Percentiles rank a stretch among this genome's conserved stretches.
phyloP scores from a whole-genome alignment of 1,284 basidiomycete species.

The Golubevia pallescens region DNA sequence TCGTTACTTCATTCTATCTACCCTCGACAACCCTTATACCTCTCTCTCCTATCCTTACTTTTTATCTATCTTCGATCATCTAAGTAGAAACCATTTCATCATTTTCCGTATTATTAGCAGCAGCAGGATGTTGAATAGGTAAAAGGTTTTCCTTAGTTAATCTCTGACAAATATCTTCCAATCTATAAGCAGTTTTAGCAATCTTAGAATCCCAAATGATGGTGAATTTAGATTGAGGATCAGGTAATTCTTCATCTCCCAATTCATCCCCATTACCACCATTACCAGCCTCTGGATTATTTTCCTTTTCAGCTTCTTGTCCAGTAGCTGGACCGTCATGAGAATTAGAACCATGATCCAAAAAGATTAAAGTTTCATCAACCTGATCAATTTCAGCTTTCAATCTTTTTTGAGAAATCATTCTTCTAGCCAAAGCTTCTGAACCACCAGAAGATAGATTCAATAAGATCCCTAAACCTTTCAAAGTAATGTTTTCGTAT shows the following conservation, averaged over 20 bases:
- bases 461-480: slow-evolving; percentile 36
- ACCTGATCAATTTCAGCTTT: slow-evolving; percentile 93
- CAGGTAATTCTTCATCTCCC: background rate
- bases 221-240: slow-evolving; percentile 17
- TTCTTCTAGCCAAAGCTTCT: slow-evolving; percentile 89
- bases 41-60: no score
- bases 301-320: slow-evolving; percentile 9
- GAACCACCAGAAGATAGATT: slow-evolving; percentile 71
- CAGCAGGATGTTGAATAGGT: no score
- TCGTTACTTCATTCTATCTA: no score
- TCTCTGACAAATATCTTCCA: slow-evolving; percentile 35
- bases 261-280: no score
- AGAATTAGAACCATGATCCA: slow-evolving; percentile 68
- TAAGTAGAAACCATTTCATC: no score
- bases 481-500: slow-evolving; percentile 40
- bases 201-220: slow-evolving; percentile 39
- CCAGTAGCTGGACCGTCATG: slow-evolving; percentile 8
- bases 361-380: slow-evolving; percentile 82
- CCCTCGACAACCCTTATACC: no score
- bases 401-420: slow-evolving; percentile 93
- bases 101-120: no score
- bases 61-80: no score
- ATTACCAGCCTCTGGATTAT: slow-evolving; percentile 14
- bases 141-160: slow-evolving; percentile 15
- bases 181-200: slow-evolving; percentile 21